These are phyloP conservation scores for Nannochloropsis gaditana DNA, from an alignment of 108 stramenopile species.

Conservation along the genomic window DNA sequence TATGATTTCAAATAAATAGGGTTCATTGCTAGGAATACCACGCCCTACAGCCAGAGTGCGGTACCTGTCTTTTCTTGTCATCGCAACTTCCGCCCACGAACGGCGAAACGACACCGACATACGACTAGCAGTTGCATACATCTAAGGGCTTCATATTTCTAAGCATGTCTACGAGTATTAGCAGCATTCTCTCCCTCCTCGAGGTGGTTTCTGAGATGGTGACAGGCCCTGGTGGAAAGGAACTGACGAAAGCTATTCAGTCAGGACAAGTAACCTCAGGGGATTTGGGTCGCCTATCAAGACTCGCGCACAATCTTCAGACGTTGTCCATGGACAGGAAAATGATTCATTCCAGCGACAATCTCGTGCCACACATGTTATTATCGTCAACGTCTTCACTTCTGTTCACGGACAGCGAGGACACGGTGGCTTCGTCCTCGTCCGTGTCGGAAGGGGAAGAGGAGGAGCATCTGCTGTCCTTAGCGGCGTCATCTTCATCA, in stretches of 20 bases:
- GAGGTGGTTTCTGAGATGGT: not conserved
- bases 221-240: not conserved
- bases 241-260: not conserved
- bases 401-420: not conserved
- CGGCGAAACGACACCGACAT: not conserved
- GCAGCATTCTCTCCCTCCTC: not conserved
- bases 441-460: not conserved
- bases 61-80: not conserved
- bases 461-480: not conserved
- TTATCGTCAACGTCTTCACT: not conserved
- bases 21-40: not conserved
- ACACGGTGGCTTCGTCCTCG: slow-evolving; percentile 14
- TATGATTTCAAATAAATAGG: not conserved
- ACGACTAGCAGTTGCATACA: not conserved
- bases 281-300: not conserved
- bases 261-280: not conserved
- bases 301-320: not conserved
- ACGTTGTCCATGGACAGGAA: not conserved
- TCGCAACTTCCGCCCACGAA: not conserved
- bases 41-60: not conserved
- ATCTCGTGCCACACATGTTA: not conserved
- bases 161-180: slow-evolving; percentile 4
- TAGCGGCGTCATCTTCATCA: not conserved
- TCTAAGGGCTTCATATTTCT: not conserved
- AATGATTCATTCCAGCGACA: not conserved